These are phyloP conservation scores for Colletotrichum sojae DNA, from an alignment of 2,329 filamentous ascomycete genomes.

Conservation along the genomic window DNA sequence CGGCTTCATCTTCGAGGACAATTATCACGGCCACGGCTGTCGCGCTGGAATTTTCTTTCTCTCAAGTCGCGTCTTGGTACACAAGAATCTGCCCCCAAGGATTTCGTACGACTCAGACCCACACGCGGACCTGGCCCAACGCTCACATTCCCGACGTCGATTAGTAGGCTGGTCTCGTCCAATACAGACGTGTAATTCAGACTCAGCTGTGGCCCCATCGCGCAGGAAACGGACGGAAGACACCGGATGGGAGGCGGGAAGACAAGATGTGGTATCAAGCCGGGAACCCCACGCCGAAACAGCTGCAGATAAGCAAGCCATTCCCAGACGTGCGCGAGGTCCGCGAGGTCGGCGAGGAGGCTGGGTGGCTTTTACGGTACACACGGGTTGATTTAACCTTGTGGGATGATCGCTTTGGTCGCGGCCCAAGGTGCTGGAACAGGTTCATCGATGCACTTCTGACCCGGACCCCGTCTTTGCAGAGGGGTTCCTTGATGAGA, in stretches of 20 bases:
- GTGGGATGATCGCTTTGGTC: conserved; percentile 29
- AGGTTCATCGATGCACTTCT: conserved; percentile 28
- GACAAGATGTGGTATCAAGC: conserved; percentile 27
- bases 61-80: conserved; percentile 8
- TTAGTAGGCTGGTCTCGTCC: conserved; percentile 20
- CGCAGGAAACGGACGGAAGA: conserved; percentile 32
- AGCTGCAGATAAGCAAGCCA: conserved; percentile 12
- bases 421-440: conserved; percentile 28
- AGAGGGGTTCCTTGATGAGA: conserved; percentile 23
- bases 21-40: background rate
- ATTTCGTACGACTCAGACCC: conserved; percentile 17
- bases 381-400: conserved; percentile 34
- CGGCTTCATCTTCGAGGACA: background rate
- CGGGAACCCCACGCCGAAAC: background rate
- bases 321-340: conserved; percentile 8
- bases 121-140: conserved; percentile 10
- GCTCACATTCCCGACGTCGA: conserved; percentile 18
- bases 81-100: conserved; percentile 3
- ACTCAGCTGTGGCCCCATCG: conserved; percentile 8
- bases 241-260: conserved; percentile 25
- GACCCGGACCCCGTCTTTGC: conserved; percentile 23
- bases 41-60: conserved; percentile 7
- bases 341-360: background rate
- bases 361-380: conserved; percentile 22
- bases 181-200: conserved; percentile 17